Evolutionary conservation across 495 filamentous ascomycete species (phyloP).

Genomic region (Aspergillus ostianus): DNA sequence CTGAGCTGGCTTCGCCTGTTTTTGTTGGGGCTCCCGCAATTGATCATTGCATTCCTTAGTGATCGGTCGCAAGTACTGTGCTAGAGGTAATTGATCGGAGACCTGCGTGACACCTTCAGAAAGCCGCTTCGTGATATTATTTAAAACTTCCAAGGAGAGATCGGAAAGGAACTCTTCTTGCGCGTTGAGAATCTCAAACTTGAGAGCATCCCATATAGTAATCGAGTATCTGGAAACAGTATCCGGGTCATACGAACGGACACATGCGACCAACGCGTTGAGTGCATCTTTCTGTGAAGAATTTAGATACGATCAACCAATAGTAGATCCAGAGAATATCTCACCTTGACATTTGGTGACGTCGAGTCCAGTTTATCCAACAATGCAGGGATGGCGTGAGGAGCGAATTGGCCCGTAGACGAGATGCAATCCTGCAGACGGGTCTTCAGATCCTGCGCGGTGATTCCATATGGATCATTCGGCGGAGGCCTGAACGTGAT

Average conservation of each 20-base stretch:
- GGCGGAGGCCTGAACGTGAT: conserved; percentile 75
- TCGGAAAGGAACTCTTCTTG: conserved; percentile 70
- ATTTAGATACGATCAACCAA: conserved; percentile 25
- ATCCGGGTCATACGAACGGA: conserved; percentile 56
- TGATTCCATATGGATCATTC: conserved; percentile 73
- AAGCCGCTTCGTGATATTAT: conserved; percentile 56
- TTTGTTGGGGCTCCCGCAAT: conserved; percentile 72
- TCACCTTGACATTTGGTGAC: conserved; percentile 68
- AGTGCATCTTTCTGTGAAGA: conserved; percentile 62
- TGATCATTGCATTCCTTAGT: conserved; percentile 71
- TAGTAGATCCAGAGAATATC: not conserved
- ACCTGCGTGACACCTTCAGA: conserved; percentile 50
- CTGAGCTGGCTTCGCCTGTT: conserved; percentile 68
- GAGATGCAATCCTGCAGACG: conserved; percentile 70
- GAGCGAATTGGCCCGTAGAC: conserved; percentile 65
- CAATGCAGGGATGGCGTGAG: conserved; percentile 65
- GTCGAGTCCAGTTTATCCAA: conserved; percentile 77
- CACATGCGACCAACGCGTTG: conserved; percentile 61
- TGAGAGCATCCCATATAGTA: conserved; percentile 70
- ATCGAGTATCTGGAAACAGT: conserved; percentile 67
- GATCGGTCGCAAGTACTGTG: conserved; percentile 61
- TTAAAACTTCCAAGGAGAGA: conserved; percentile 53
- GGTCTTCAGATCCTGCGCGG: conserved; percentile 68
- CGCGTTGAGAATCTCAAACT: conserved; percentile 73
- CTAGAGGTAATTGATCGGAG: conserved; percentile 52